Evolutionary conservation across 2,329 filamentous ascomycete species (phyloP).

Genomic region (Apiospora marii): DNA sequence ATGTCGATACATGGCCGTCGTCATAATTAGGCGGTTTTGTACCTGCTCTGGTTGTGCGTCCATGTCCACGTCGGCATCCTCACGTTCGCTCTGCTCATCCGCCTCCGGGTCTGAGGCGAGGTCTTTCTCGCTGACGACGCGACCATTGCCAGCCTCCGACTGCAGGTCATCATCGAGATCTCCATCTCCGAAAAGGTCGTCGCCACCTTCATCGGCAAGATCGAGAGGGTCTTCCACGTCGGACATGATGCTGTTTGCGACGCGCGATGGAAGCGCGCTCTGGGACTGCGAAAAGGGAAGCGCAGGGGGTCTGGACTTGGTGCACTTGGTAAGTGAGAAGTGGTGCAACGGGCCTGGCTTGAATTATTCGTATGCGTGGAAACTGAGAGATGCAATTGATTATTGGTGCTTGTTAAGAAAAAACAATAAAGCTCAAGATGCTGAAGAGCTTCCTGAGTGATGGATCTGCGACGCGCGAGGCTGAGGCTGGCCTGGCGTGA

Average conservation of each 20-base stretch:
- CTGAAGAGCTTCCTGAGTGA: not conserved
- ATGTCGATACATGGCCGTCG: conserved; percentile 72
- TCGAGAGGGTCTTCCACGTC: conserved; percentile 64
- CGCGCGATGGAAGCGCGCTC: not conserved
- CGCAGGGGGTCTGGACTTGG: not conserved
- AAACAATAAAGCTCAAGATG: not conserved
- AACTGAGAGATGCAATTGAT: not conserved
- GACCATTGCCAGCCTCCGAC: conserved; percentile 68
- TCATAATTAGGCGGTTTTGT: conserved; percentile 66
- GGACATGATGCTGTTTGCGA: conserved; percentile 52
- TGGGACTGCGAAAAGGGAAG: not conserved
- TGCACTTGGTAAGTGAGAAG: not conserved
- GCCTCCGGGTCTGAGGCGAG: conserved; percentile 60
- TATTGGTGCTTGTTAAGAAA: not conserved
- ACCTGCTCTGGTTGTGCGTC: conserved; percentile 52
- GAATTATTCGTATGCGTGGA: not conserved
- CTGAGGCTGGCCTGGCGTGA: not conserved
- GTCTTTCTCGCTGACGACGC: conserved; percentile 69
- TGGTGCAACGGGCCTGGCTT: not conserved
- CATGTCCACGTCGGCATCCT: conserved; percentile 51
- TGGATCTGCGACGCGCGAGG: conserved; percentile 15
- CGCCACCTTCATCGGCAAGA: conserved; percentile 60
- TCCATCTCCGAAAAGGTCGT: conserved; percentile 70
- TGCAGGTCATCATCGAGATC: conserved; percentile 66
- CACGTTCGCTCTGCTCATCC: conserved; percentile 49